Conservation (phyloP, 108 stramenopile species). For the Nitzschia palea region DNA sequence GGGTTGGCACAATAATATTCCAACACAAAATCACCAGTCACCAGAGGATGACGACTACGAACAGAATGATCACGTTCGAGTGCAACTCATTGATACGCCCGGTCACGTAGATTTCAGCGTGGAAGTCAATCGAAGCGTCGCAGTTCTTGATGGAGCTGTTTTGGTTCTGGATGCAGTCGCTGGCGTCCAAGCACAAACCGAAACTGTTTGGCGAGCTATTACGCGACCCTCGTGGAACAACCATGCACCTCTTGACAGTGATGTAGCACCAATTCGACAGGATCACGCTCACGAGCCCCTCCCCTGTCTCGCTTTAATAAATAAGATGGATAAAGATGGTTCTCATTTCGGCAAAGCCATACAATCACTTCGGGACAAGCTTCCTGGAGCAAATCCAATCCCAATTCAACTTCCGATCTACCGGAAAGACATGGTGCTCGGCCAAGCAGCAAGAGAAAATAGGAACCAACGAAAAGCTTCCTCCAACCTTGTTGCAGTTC, state of each 20-base stretch:
- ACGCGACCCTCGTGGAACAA: constrained; percentile 59
- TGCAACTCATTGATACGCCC: constrained; percentile 95
- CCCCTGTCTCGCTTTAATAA: constrained; percentile 90
- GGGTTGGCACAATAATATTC: constrained; percentile 69
- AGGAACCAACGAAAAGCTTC: constrained; percentile 1
- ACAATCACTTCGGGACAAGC: constrained; percentile 66
- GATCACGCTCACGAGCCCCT: constrained; percentile 78
- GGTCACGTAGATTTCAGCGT: constrained; percentile 99
- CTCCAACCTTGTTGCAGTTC: constrained; percentile 21
- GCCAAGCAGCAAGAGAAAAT: neutral
- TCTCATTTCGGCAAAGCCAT: constrained; percentile 86
- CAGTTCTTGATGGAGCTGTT: constrained; percentile 97
- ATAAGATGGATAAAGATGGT: constrained; percentile 99
- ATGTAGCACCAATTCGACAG: constrained; percentile 7
- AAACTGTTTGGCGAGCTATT: constrained; percentile 97
- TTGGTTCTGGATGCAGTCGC: constrained; percentile 97
- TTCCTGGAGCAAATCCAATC: constrained; percentile 76
- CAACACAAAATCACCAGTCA: neutral
- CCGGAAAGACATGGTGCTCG: constrained; percentile 14
- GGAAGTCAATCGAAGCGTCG: constrained; percentile 95
- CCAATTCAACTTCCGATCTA: constrained; percentile 77
- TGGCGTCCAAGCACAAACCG: constrained; percentile 97
- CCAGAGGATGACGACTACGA: constrained; percentile 35
- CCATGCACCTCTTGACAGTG: constrained; percentile 18
- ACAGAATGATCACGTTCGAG: constrained; percentile 44